Base-by-base conservation (phyloP, 371 early-diverging fungal genomes). In the Lichtheimia corymbifera region DNA sequence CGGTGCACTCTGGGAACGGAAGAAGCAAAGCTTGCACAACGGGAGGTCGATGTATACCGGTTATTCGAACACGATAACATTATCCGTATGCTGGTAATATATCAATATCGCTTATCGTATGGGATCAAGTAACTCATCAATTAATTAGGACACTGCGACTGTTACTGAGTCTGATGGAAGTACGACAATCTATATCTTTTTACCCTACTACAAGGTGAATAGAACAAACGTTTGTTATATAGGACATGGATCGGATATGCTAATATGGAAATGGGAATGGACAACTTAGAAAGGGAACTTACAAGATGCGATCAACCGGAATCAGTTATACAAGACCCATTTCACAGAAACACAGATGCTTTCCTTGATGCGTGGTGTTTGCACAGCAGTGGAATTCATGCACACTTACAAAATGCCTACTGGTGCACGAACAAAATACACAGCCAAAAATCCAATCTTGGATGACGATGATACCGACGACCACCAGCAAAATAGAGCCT, bases 11-110 rank as follows among this genome's bases (percentile, higher is more conserved):
- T 78, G 49, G 88, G 85, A 1, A 85, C 83, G 49, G 82, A 83
- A 58, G 70, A 80, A 45, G 80, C 82, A 25, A 66, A 77, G 45
- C 76, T 83, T 47, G 90, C 92, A 4, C 73, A 83, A 66, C 81
- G 81, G 25, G 92, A 92, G 63, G 86, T 85, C 12, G 85, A 87
- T 27, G 84, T 87, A 52, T 86, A 83, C 59, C 64, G 75, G 15
- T 73, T 82, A 40, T 89, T 91, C 68, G 76, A 76, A 30, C 88
- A 90, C 58, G 70, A 74, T n/a, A 88, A 89, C 57, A 87, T 92
- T 40, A 85, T 90, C 57, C 79, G 82, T 63, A 78, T 87, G 53
- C 66, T 86, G 66, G 89, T 89, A 84, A 64, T 72, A 65, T 5
- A n/a, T 5, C 53, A 63, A 49, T 41, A 35, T 41, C 7, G n/a